Evolutionary conservation across 257 asterid species (phyloP), one percentile per base, ranked within the genome.

Genomic region (Cruciata laevipes): DNA sequence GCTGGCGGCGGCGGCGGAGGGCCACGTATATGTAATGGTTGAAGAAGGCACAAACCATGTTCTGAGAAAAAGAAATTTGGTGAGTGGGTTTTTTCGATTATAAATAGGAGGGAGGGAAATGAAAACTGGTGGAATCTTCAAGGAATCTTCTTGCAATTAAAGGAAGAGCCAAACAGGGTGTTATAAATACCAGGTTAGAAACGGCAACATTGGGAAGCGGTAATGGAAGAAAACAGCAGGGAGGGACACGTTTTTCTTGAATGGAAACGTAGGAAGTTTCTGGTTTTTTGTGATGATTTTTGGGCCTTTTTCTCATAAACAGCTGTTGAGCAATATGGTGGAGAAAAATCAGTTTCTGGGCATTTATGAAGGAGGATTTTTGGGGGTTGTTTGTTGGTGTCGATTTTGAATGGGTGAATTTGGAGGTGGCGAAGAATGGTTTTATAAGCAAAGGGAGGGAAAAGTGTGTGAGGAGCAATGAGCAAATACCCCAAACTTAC

Each of bases 31-130:
- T 30, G 76, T 79, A 59, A n/a, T 73, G 51, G 18, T 7, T 68
- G 38, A 65, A 76, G 2, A 71, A 69, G 21, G 51, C 61, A 74
- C 76, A 65, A 58, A 83, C 78, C 90, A 81, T 81, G 14, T 13
- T 55, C 40, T 18, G 33, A 23, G 31, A 5, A 35, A 37, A 69
- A 13, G 14, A 23, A 9, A 44, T 11, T 16, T 18, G 16, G 37
- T 40, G 27, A 5, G 23, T 9, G 25, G 0, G 44, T 53, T 53
- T 1, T 3, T 31, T 16, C 13, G 20, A 32, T n/a, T 40, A 47
- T 47, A 49, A 27, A 3, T 20, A 10, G 32, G 25, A 49, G n/a
- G 8, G 38, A n/a, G n/a, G 38, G 38, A 35, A 35, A 7, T 42
- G 14, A 31, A 31, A 31, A n/a, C 7, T n/a, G 16, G 40, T 0